Evolutionary conservation across 495 filamentous ascomycete genomes (phyloP), one percentile per base, ranked within the genome.

Genomic region (Jackrogersella minutella): DNA sequence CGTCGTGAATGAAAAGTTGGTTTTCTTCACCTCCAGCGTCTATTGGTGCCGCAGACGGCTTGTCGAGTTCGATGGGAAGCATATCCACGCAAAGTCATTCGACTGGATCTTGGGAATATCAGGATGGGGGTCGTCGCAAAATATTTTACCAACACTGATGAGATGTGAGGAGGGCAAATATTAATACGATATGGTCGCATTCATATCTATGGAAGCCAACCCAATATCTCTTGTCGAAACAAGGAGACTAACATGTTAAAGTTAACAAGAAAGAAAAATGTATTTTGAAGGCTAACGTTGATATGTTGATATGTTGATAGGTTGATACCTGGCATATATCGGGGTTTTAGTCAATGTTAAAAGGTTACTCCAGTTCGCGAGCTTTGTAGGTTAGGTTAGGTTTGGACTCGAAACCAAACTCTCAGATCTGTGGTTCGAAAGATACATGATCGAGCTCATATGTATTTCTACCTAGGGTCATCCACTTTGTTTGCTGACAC

Each of bases 11-110:
- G 2, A 28, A 52, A 17, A 71, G 46, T 21, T 10, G 52, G 19
- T 7, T 28, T 2, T 51, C 44, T 3, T 44, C 63, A 11, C 30
- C 37, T 10, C 57, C 34, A 9, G 21, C 13, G n/a, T 63, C 30
- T 49, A 68, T 64, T 2, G 68, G 47, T 8, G 58, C 63, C 54
- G 4, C 47, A 9, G 64, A 52, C 6, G 68, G 64, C 54, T 64
- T 68, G n/a, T 68, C 64, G n/a, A 71, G 55, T 52, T 71, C 59
- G 55, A 68, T 40, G 10, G 68, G 47, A 26, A 59, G 41, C 68
- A 71, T 68, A 3, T 9, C n/a, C 34, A n/a, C 28, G n/a, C 26
- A n/a, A 22, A 31, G 34, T 26, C 16, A 5, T 17, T 46, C n/a
- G 37, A 41, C n/a, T n/a, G n/a, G n/a, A n/a, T n/a, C n/a, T n/a